These are phyloP conservation scores for Clathrus columnatus DNA, from an alignment of 768 basidiomycete species.

Conservation along the genomic window DNA sequence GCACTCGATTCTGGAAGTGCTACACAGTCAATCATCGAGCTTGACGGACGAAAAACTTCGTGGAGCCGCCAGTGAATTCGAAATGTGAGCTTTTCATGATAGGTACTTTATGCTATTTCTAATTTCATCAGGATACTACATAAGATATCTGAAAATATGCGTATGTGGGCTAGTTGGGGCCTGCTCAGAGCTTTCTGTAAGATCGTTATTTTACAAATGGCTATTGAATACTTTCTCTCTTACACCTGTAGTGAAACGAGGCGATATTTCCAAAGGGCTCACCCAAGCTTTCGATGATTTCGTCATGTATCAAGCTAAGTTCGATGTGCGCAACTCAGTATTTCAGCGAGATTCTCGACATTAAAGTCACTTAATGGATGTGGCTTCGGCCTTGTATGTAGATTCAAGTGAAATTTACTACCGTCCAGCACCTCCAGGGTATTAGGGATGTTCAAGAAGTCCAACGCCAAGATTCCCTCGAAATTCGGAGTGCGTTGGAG, in stretches of 20 bases:
- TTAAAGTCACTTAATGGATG: conserved; percentile 17
- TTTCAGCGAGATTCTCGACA: conserved; percentile 22
- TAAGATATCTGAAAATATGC: conserved; percentile 30
- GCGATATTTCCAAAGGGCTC: conserved; percentile 39
- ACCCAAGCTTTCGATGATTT: conserved; percentile 35
- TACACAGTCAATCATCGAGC: conserved; percentile 32
- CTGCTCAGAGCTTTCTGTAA: conserved; percentile 32
- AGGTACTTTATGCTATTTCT: not conserved
- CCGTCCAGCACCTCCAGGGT: not conserved
- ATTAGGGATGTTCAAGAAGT: conserved; percentile 23
- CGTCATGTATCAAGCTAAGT: conserved; percentile 30
- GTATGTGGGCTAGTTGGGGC: conserved; percentile 32
- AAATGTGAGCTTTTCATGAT: conserved; percentile 27
- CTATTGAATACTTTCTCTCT: not conserved
- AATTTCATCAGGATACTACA: conserved; percentile 31
- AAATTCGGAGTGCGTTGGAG: conserved; percentile 29
- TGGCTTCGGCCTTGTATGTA: not conserved
- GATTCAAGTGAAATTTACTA: conserved; percentile 5
- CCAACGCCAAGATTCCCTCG: conserved; percentile 1
- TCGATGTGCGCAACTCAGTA: conserved; percentile 30
- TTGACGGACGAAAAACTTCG: conserved; percentile 34
- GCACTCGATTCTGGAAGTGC: conserved; percentile 12
- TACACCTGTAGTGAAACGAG: conserved; percentile 31
- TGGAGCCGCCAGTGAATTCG: conserved; percentile 34
- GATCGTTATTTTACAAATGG: too few species aligned